Evolutionary conservation across 306 rosid species (phyloP), one percentile per base, ranked within the genome.

Genomic region (Malus domestica): DNA sequence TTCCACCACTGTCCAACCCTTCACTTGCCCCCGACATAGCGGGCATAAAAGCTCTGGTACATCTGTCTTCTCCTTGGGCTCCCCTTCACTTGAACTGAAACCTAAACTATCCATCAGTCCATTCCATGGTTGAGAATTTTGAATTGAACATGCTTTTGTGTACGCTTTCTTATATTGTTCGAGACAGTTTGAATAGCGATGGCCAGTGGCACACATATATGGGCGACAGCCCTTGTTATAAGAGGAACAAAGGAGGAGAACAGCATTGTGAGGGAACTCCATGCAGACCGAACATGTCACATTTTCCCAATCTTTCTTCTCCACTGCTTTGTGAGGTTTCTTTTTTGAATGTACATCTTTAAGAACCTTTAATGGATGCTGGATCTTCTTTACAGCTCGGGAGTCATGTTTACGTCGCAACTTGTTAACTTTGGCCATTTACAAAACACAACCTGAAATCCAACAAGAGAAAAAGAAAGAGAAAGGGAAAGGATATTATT

Each of bases 211-310:
- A 85, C 99, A 95, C 97, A 95, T 95, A 79, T 90, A 95, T 54
- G 99, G 93, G 76, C 97, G 97, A 74, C 99, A 95, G 46, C 99
- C 99, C 85, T 95, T 89, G 83, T 92, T 86, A 85, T 95, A 90
- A 60, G 99, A 95, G 58, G 99, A 92, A 83, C 99, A 95, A 46
- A 95, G 99, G 15, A 95, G 97, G 60, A 95, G 97, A 71, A 95
- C 97, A 42, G 97, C 96, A 86, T 95, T 95, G 85, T 95, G 99
- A 71, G 99, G 99, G 77, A 81, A 93, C 87, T 95, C 99, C 96
- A 95, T 85, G 74, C 99, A 95, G 67, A 95, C 99, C 11, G 99
- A 90, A 79, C 99, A 95, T 18, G 85, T 90, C 70, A 86, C 89
- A 78, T 87, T 90, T 71, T 88, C 83, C 99, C 97, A 95, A 49